Evolutionary conservation across 371 early-diverging fungal species (phyloP).

Genomic region (Mucor indicus): DNA sequence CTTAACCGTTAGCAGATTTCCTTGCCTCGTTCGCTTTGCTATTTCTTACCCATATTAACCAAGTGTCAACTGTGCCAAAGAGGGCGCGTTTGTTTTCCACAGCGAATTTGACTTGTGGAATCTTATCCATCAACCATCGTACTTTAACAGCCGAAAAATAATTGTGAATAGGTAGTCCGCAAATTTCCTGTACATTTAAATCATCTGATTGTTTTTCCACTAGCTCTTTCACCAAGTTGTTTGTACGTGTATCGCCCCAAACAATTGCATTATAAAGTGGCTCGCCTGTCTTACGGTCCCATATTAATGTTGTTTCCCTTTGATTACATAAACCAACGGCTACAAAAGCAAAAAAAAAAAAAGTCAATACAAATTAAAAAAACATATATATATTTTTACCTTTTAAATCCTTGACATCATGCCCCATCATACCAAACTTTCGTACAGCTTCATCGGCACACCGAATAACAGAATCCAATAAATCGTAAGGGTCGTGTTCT

Average conservation of each 20-base stretch:
- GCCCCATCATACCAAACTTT: constrained; percentile 66
- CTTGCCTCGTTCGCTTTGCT: too few species aligned
- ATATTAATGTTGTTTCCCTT: constrained; percentile 88
- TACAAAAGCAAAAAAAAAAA: too few species aligned
- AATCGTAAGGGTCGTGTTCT: constrained; percentile 85
- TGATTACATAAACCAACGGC: constrained; percentile 95
- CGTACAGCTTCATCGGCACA: constrained; percentile 72
- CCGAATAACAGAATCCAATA: constrained; percentile 65
- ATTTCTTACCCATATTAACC: constrained; percentile 76
- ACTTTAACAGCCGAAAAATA: constrained; percentile 94
- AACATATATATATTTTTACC: too few species aligned
- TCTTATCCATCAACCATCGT: constrained; percentile 89
- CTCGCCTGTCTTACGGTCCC: constrained; percentile 82
- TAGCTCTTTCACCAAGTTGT: constrained; percentile 65
- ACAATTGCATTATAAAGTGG: constrained; percentile 90
- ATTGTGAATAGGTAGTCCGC: constrained; percentile 91
- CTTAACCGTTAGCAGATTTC: too few species aligned
- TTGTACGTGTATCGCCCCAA: constrained; percentile 92
- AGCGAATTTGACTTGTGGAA: constrained; percentile 55
- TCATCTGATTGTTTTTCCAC: constrained; percentile 41
- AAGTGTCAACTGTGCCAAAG: constrained; percentile 93
- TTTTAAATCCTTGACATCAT: constrained; percentile 63
- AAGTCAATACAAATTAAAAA: too few species aligned
- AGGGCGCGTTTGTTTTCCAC: constrained; percentile 31
- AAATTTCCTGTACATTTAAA: constrained; percentile 54